Conservation (phyloP, 192 early-diverging fungal genomes). For the Gonapodya sp. region DNA sequence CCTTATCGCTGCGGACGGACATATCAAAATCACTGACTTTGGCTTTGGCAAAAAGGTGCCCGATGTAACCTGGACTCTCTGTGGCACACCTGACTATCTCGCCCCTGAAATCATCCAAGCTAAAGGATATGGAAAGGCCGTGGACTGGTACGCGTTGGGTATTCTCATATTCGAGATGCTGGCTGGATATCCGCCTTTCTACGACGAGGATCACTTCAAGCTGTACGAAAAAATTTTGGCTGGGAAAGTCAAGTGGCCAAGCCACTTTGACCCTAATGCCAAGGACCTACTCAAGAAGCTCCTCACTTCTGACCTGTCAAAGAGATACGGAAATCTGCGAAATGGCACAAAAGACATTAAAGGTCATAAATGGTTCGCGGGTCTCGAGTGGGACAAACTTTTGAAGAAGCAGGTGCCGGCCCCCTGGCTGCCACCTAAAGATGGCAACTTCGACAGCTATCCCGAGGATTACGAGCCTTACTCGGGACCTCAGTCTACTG, state of each 20-base stretch:
- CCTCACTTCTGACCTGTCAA: slow-evolving; percentile 71
- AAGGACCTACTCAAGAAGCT: slow-evolving; percentile 79
- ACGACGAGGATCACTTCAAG: slow-evolving; percentile 84
- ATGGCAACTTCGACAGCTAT: slow-evolving; percentile 87
- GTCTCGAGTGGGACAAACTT: slow-evolving; percentile 81
- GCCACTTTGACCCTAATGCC: slow-evolving; percentile 67
- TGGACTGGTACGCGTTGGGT: slow-evolving; percentile 34
- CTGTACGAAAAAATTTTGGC: slow-evolving; percentile 89
- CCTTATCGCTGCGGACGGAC: slow-evolving; percentile 61
- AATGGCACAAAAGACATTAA: slow-evolving; percentile 84
- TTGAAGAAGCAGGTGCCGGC: slow-evolving; percentile 62
- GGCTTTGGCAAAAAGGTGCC: slow-evolving; percentile 79
- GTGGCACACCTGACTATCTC: slow-evolving; percentile 45
- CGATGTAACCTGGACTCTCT: slow-evolving; percentile 68
- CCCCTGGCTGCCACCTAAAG: slow-evolving; percentile 75
- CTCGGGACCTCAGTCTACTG: slow-evolving; percentile 44
- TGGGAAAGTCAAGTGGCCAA: slow-evolving; percentile 72
- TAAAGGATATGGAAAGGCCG: slow-evolving; percentile 24
- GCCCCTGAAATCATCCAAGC: slow-evolving; percentile 28
- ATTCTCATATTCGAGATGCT: slow-evolving; percentile 33
- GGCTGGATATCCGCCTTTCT: slow-evolving; percentile 32
- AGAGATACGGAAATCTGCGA: slow-evolving; percentile 81
- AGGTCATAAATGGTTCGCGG: slow-evolving; percentile 88
- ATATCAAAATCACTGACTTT: slow-evolving; percentile 83
- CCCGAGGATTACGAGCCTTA: slow-evolving; percentile 87